phyloP scores from a whole-genome alignment of 2,329 filamentous ascomycete genomes.

The Annulohypoxylon truncatum region DNA sequence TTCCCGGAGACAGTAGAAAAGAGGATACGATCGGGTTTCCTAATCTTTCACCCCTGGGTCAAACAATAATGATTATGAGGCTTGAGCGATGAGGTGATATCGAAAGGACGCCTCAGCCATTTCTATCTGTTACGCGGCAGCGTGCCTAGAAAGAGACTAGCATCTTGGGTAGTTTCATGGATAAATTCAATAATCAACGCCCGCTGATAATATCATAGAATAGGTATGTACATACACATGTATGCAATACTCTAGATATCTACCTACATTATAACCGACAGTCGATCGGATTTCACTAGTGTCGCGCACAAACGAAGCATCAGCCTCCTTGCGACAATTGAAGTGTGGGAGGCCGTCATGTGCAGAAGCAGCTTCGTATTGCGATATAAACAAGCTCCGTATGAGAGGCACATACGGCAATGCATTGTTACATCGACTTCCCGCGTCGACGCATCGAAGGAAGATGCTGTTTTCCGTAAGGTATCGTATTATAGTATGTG shows the following conservation, averaged over 20 bases:
- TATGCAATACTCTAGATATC: too few species aligned
- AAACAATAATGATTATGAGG: conserved; percentile 13
- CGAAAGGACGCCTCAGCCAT: conserved; percentile 14
- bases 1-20: conserved; percentile 25
- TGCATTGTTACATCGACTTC: conserved; percentile 18
- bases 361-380: conserved; percentile 17
- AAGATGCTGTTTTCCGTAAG: conserved; percentile 14
- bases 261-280: conserved; percentile 16
- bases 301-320: conserved; percentile 32
- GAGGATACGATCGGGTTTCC: conserved; percentile 36
- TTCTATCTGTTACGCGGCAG: conserved; percentile 31
- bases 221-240: too few species aligned
- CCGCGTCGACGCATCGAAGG: conserved; percentile 7
- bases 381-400: conserved; percentile 12
- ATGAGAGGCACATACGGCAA: conserved; percentile 19
- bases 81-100: conserved; percentile 15
- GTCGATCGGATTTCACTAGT: conserved; percentile 24
- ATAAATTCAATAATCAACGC: conserved; percentile 31
- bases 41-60: conserved; percentile 30
- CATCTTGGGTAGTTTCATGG: conserved; percentile 23
- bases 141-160: conserved; percentile 32
- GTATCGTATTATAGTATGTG: not conserved
- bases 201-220: conserved; percentile 12
- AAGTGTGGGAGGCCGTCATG: conserved; percentile 33
- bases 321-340: conserved; percentile 33